Base-by-base conservation (phyloP, 2,329 filamentous ascomycete species). In the Xylariaceae sp. region DNA sequence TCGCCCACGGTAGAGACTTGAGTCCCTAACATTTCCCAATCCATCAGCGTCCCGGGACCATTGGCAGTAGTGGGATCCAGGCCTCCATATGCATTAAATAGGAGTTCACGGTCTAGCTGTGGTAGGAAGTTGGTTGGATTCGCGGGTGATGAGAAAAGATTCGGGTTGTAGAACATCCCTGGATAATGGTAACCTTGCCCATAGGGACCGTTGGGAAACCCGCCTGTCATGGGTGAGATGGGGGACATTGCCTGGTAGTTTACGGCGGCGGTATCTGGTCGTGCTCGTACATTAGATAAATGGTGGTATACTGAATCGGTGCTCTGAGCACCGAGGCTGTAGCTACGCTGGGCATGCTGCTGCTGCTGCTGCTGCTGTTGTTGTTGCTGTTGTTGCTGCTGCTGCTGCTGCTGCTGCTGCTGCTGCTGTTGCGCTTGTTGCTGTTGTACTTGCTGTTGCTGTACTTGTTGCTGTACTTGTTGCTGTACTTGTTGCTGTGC, bases 101-200 rank as follows among this genome's bases (percentile, higher is more conserved):
- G 85, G 59, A 91, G 82, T 64, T 90, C 87, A 2, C 87, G 79
- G 63, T 91, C 87, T 11, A 92, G 79, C 57, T 88, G 84, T 7
- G 86, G 84, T 30, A 90, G 73, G 51, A 84, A 76, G 2, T 73
- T 73, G 55, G 75, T 72, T 54, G 76, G 76, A 63, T 76, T 77
- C 27, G 72, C 71, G 12, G 85, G 71, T 3, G 75, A 75, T 58
- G 74, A 69, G n/a, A 84, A 74, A 39, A 86, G 66, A 64, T 84
- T 75, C 48, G 75, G 72, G 6, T 79, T 70, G 62, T 78, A 82
- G 54, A 79, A 75, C 4, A 63, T 67, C 30, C 67, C 65, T 49
- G 67, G 67, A 40, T 66, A 69, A 41, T 69, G 71, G 55, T 67
- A 64, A 6, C 62, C 60, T 41, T 64, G 62, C 8, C 62, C 50